A percentile compares a stretch with the other conserved stretches of the same genome.
Conservation (phyloP, 345 rosid genomes). For the Pugionium cornutum region DNA sequence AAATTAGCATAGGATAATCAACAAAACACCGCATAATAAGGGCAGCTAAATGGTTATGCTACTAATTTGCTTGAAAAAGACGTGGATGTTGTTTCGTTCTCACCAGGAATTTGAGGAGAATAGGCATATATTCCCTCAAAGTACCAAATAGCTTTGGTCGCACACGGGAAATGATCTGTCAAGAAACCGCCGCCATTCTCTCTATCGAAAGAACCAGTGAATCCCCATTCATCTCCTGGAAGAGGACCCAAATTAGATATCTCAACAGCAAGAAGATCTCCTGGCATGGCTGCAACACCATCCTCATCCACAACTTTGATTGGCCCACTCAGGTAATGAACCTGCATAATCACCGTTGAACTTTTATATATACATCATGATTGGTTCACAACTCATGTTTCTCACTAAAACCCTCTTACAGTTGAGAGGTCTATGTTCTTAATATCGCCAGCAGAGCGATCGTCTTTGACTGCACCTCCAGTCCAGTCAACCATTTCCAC, state of each 20-base stretch:
- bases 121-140: constrained; percentile 87
- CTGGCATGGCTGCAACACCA: constrained; percentile 69
- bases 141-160: constrained; percentile 94
- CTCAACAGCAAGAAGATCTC: constrained; percentile 80
- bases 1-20: neutral
- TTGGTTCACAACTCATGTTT: neutral
- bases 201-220: constrained; percentile 72
- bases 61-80: neutral
- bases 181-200: constrained; percentile 88
- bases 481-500: constrained; percentile 73
- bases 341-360: constrained; percentile 42
- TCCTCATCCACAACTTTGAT: constrained; percentile 63
- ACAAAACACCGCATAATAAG: neutral
- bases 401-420: constrained; percentile 41
- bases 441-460: constrained; percentile 56
- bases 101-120: constrained; percentile 90
- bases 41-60: neutral
- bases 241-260: constrained; percentile 88
- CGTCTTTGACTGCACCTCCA: constrained; percentile 65
- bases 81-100: neutral
- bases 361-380: neutral
- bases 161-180: constrained; percentile 89
- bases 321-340: constrained; percentile 81
- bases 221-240: constrained; percentile 92
- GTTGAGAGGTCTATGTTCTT: constrained; percentile 53